These are phyloP conservation scores for Monosporascus sp. DNA, from an alignment of 2,329 filamentous ascomycete species.

Conservation along the genomic window DNA sequence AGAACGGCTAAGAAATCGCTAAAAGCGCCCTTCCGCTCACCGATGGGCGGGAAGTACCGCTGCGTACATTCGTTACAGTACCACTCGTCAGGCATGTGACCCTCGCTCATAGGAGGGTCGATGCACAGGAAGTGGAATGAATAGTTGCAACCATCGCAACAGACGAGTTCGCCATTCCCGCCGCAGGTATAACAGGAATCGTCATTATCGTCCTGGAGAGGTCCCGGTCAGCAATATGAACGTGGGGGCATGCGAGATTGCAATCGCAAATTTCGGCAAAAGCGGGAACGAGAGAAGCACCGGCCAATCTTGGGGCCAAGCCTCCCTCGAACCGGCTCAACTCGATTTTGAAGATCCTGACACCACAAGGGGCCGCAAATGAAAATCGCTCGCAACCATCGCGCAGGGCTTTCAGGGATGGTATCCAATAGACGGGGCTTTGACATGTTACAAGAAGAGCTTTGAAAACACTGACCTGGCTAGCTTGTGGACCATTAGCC, in stretches of 20 bases:
- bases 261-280: conserved; percentile 31
- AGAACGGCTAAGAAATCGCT: conserved; percentile 58
- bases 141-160: conserved; percentile 86
- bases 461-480: conserved; percentile 44
- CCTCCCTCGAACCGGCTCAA: conserved; percentile 9
- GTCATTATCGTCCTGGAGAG: conserved; percentile 65
- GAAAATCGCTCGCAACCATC: background rate
- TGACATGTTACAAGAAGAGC: background rate
- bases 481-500: conserved; percentile 47
- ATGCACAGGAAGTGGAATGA: conserved; percentile 89
- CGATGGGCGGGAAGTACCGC: conserved; percentile 41
- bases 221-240: conserved; percentile 28
- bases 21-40: conserved; percentile 52
- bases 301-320: conserved; percentile 15
- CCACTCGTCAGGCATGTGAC: conserved; percentile 69
- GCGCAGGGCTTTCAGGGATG: background rate
- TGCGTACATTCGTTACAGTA: conserved; percentile 70
- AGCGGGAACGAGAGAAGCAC: conserved; percentile 23
- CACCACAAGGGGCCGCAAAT: background rate
- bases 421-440: background rate
- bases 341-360: background rate
- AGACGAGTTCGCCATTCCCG: conserved; percentile 78
- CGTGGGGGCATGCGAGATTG: conserved; percentile 19
- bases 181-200: conserved; percentile 86
- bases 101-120: conserved; percentile 68